These are phyloP conservation scores for Parmelia sp. DNA, from an alignment of 495 filamentous ascomycete species.

Conservation along the genomic window DNA sequence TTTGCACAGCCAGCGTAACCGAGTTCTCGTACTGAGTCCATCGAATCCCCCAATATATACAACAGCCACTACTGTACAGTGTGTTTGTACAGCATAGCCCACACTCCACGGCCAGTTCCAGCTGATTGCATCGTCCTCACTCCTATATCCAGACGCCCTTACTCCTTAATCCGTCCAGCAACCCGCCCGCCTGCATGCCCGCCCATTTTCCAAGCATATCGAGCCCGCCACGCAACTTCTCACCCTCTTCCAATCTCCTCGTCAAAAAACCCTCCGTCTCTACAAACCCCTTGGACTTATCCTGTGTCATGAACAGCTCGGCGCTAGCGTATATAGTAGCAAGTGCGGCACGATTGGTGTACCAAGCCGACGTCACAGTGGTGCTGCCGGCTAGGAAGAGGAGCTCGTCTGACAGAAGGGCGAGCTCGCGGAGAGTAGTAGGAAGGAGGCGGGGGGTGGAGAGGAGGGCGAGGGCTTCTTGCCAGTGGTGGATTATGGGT, in stretches of 20 bases:
- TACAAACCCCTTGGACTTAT: conserved; percentile 54
- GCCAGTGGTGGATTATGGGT: conserved; percentile 66
- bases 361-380: conserved; percentile 80
- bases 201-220: conserved; percentile 62
- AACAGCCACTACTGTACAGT: not conserved
- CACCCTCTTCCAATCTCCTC: conserved; percentile 64
- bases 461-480: conserved; percentile 89
- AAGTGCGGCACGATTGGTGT: conserved; percentile 75
- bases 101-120: not conserved
- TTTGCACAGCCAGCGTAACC: not conserved
- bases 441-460: conserved; percentile 71
- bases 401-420: conserved; percentile 79
- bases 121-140: not conserved
- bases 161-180: conserved; percentile 56
- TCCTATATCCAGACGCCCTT: conserved; percentile 54
- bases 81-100: not conserved
- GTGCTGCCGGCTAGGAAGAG: conserved; percentile 74
- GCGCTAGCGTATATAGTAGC: conserved; percentile 75
- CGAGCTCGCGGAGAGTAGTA: conserved; percentile 70
- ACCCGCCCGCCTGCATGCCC: conserved; percentile 65
- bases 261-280: conserved; percentile 78
- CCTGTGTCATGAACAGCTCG: conserved; percentile 91
- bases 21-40: not conserved
- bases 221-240: conserved; percentile 51
- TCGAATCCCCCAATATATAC: not conserved